Evolutionary conservation across 2,329 filamentous ascomycete genomes (phyloP).

Genomic region (Gremmenia infestans): DNA sequence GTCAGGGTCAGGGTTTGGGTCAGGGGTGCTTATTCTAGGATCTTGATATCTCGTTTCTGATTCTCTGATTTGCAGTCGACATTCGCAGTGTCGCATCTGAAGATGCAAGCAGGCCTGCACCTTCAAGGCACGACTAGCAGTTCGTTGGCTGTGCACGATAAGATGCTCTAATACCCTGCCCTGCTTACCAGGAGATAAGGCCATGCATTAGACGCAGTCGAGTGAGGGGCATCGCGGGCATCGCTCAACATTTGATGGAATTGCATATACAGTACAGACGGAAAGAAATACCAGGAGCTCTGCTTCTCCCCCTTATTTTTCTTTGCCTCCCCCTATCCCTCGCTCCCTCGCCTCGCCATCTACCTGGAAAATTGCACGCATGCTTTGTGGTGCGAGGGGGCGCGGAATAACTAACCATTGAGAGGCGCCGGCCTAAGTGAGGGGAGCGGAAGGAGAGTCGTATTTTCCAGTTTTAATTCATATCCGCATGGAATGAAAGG

Average conservation of each 20-base stretch:
- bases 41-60: neutral
- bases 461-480: neutral
- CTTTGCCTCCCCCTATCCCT: neutral
- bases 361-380: neutral
- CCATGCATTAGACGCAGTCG: neutral
- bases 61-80: neutral
- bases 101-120: neutral
- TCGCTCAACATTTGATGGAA: neutral
- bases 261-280: neutral
- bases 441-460: neutral
- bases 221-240: neutral
- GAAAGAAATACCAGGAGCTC: neutral
- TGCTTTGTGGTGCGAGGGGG: neutral
- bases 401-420: neutral
- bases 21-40: neutral
- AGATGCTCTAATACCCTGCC: conserved; percentile 1
- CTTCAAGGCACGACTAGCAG: conserved; percentile 6
- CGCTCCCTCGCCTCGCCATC: neutral
- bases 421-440: neutral
- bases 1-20: neutral
- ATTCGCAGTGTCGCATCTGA: neutral
- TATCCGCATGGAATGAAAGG: neutral
- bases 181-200: conserved; percentile 5
- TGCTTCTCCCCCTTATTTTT: neutral
- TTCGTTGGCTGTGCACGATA: conserved; percentile 5